These are phyloP conservation scores for Wallacemonas collosoma DNA, from an alignment of 208 protist species.

Conservation along the genomic window DNA sequence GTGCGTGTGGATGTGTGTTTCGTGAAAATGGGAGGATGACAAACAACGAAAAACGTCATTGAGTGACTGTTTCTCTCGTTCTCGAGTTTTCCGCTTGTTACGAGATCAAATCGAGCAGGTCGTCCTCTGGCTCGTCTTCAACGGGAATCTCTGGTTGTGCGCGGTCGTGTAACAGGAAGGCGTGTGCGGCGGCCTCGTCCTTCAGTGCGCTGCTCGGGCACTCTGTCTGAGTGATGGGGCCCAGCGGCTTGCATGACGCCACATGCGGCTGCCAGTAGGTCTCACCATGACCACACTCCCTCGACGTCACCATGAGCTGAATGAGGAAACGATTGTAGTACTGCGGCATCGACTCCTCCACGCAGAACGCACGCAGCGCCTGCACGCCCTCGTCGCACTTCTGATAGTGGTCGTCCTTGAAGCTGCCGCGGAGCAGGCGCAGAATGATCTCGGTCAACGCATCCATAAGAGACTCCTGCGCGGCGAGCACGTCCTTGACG, in stretches of 20 bases:
- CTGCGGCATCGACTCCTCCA: slow-evolving; percentile 56
- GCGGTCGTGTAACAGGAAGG: slow-evolving; percentile 36
- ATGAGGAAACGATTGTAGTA: slow-evolving; percentile 80
- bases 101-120: slow-evolving; percentile 32
- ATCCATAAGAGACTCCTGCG: slow-evolving; percentile 50
- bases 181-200: slow-evolving; percentile 29
- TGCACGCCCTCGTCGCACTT: slow-evolving; percentile 72
- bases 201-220: slow-evolving; percentile 31
- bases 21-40: not conserved
- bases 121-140: slow-evolving; percentile 26
- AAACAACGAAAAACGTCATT: slow-evolving; percentile 2
- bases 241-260: slow-evolving; percentile 13
- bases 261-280: slow-evolving; percentile 38
- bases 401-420: slow-evolving; percentile 60
- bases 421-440: slow-evolving; percentile 60
- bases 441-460: slow-evolving; percentile 62
- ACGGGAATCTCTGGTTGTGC: slow-evolving; percentile 18
- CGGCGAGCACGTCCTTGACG: slow-evolving; percentile 16
- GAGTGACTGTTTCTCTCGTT: not conserved
- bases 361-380: slow-evolving; percentile 68
- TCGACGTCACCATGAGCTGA: slow-evolving; percentile 49
- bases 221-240: slow-evolving; percentile 51
- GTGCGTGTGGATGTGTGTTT: not conserved
- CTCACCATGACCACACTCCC: slow-evolving; percentile 30
- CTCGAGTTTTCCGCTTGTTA: slow-evolving; percentile 7